Evolutionary conservation across 2,329 filamentous ascomycete genomes (phyloP).

Genomic region (Colletotrichum liaoningense): DNA sequence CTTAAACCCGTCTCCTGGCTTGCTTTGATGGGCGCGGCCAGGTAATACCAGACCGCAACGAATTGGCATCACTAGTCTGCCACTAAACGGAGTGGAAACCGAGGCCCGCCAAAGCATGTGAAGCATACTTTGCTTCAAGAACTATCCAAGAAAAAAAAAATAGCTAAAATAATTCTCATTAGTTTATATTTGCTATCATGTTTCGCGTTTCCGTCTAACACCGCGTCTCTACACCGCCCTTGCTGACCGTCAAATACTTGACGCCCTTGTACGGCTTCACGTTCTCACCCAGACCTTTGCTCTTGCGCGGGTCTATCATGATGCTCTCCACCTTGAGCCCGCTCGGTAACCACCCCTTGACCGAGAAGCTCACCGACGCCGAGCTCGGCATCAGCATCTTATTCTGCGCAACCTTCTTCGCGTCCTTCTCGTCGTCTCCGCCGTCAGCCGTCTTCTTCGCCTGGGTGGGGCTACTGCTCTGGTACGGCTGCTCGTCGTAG

Average conservation of each 20-base stretch:
- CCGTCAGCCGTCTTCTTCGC: conserved; percentile 44
- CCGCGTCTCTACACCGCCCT: conserved; percentile 72
- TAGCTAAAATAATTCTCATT: conserved; percentile 18
- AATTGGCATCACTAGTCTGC: conserved; percentile 7
- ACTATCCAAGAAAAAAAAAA: neutral
- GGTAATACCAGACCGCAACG: neutral
- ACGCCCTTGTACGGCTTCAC: conserved; percentile 98
- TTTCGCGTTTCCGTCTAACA: conserved; percentile 52
- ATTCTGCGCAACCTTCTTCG: conserved; percentile 73
- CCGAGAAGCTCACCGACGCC: conserved; percentile 77
- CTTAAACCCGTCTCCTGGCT: neutral
- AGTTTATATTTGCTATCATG: conserved; percentile 15
- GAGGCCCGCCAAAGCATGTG: conserved; percentile 19
- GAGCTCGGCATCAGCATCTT: conserved; percentile 84
- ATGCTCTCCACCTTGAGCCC: conserved; percentile 77
- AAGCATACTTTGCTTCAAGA: neutral
- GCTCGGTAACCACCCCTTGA: conserved; percentile 76
- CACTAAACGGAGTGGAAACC: conserved; percentile 18
- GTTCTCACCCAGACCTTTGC: conserved; percentile 84
- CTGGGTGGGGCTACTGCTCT: conserved; percentile 52
- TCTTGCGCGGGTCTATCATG: conserved; percentile 79
- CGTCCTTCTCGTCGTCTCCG: conserved; percentile 59
- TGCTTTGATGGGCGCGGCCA: neutral
- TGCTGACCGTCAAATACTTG: conserved; percentile 89
- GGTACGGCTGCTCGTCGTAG: conserved; percentile 68